These are phyloP conservation scores for Penicillium sp. DNA, from an alignment of 2,329 filamentous ascomycete species.

Conservation along the genomic window DNA sequence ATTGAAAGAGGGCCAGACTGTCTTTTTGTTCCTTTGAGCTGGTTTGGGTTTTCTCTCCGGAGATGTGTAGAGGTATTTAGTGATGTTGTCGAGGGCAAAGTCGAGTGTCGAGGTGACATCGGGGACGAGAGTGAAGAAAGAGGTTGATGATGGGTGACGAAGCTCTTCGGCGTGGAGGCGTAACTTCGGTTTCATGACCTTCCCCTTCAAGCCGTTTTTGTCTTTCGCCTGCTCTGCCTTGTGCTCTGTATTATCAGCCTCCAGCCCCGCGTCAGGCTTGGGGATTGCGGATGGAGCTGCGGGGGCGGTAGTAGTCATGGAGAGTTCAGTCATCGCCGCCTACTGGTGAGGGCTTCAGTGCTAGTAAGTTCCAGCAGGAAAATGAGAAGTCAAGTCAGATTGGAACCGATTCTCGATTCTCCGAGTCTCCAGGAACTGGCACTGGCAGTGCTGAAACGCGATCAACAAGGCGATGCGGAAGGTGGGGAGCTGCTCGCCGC, in stretches of 20 bases:
- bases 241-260: constrained; percentile 1
- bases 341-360: too few relatives aligned
- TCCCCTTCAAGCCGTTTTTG: not conserved
- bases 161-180: constrained; percentile 41
- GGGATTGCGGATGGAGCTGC: constrained; percentile 23
- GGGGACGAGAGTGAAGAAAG: constrained; percentile 71
- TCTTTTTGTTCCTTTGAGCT: constrained; percentile 15
- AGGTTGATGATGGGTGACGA: constrained; percentile 37
- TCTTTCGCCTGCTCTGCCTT: not conserved
- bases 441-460: not conserved
- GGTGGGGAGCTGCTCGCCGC: constrained; percentile 8
- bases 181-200: constrained; percentile 31
- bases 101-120: constrained; percentile 63
- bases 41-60: not conserved
- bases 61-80: constrained; percentile 69
- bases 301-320: constrained; percentile 19
- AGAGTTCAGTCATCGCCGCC: constrained; percentile 2
- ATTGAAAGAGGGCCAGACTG: constrained; percentile 26
- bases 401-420: not conserved
- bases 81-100: constrained; percentile 68
- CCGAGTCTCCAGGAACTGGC: too few relatives aligned
- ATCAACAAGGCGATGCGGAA: constrained; percentile 1
- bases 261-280: constrained; percentile 1
- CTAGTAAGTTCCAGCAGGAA: not conserved
- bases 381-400: not conserved